Evolutionary conservation across 1,139 yeast species (phyloP).

Genomic region (Yamadazyma jaroonii): DNA sequence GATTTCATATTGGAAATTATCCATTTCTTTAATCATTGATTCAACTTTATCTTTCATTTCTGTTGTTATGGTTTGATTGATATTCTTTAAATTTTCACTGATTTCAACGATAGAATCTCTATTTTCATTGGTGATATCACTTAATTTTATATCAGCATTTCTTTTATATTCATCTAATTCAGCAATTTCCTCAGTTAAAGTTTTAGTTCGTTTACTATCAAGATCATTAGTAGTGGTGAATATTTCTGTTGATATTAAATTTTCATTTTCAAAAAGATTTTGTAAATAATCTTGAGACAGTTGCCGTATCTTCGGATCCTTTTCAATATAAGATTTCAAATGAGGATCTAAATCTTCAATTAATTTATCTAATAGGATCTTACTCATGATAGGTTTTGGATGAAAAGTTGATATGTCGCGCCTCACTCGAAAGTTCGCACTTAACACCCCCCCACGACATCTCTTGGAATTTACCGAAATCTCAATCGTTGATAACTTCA

Average conservation of each 20-base stretch:
- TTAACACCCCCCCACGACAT: no score
- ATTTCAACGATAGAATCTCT: conserved; percentile 41
- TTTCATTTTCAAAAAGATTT: conserved; percentile 38
- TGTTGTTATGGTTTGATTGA: conserved; percentile 20
- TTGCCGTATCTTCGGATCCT: conserved; percentile 13
- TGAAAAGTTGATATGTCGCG: no score
- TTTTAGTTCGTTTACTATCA: conserved; percentile 15
- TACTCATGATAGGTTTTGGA: conserved; percentile 16
- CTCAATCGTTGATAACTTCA: no score
- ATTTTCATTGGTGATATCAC: conserved; percentile 33
- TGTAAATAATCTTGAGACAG: conserved; percentile 20
- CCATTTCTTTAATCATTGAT: conserved; percentile 17
- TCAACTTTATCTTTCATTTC: conserved; percentile 24
- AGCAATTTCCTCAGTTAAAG: conserved; percentile 46
- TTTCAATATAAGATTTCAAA: conserved; percentile 8
- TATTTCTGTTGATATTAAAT: conserved; percentile 39
- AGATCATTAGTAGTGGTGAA: conserved; percentile 23
- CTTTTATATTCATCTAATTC: conserved; percentile 39
- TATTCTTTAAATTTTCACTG: conserved; percentile 27
- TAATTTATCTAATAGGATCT: conserved; percentile 22
- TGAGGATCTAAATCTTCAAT: conserved; percentile 19
- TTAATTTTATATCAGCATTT: conserved; percentile 28
- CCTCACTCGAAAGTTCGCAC: no score
- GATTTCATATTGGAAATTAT: conserved; percentile 11
- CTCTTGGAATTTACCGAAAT: background rate